phyloP scores from a whole-genome alignment of 2,329 filamentous ascomycete genomes.

The Aquanectria penicillioides region DNA sequence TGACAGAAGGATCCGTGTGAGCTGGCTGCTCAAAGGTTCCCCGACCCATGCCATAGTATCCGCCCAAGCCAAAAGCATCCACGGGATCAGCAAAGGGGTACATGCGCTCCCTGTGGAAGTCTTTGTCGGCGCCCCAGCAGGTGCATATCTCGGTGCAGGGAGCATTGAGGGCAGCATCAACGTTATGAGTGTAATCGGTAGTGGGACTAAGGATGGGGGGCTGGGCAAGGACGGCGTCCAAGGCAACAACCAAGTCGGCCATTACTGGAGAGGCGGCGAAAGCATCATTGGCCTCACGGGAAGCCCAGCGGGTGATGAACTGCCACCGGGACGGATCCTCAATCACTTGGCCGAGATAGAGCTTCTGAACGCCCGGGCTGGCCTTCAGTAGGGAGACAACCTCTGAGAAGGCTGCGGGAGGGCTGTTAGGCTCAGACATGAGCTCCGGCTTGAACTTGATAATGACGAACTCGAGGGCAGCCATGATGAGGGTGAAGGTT shows the following conservation, averaged over 20 bases:
- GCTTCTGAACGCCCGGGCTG: slow-evolving; percentile 44
- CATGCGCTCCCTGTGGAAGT: slow-evolving; percentile 46
- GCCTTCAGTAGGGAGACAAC: slow-evolving; percentile 43
- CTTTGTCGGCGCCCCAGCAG: slow-evolving; percentile 45
- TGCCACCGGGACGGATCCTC: slow-evolving; percentile 47
- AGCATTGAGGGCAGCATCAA: slow-evolving; percentile 44
- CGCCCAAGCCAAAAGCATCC: slow-evolving; percentile 37
- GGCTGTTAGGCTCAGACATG: slow-evolving; percentile 36
- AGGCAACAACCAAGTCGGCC: slow-evolving; percentile 52
- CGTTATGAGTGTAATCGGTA: slow-evolving; percentile 31
- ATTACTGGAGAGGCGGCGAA: slow-evolving; percentile 54
- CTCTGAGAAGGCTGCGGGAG: slow-evolving; percentile 40
- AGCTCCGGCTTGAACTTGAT: slow-evolving; percentile 46
- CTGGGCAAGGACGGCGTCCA: slow-evolving; percentile 44
- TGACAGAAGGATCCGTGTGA: slow-evolving; percentile 39
- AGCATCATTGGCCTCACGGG: slow-evolving; percentile 45
- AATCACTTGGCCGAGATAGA: slow-evolving; percentile 48
- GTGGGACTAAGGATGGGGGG: slow-evolving; percentile 37
- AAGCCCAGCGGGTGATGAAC: slow-evolving; percentile 48
- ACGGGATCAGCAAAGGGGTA: slow-evolving; percentile 40
- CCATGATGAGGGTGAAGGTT: slow-evolving; percentile 33
- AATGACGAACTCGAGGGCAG: slow-evolving; percentile 44
- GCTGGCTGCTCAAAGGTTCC: slow-evolving; percentile 47
- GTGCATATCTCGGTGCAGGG: slow-evolving; percentile 53
- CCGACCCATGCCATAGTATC: slow-evolving; percentile 45